A percentile compares a stretch with the other conserved stretches of the same genome.
These are phyloP conservation scores for Pyricularia sp. DNA, from an alignment of 2,329 filamentous ascomycete genomes.

Conservation along the genomic window DNA sequence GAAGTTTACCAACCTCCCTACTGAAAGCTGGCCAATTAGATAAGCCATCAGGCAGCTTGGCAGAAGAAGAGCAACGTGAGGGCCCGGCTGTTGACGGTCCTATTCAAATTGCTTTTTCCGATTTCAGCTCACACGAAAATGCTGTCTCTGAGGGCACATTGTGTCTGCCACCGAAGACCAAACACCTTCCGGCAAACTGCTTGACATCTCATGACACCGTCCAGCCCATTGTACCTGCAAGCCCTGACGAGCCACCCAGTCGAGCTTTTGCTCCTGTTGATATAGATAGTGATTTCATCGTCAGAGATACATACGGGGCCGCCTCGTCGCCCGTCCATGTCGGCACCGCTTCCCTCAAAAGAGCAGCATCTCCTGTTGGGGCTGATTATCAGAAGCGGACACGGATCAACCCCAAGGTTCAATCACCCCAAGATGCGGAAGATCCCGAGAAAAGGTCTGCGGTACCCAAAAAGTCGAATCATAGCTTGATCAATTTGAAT, in stretches of 20 bases:
- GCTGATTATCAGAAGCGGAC: not conserved
- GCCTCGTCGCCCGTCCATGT: not conserved
- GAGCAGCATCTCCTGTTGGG: not conserved
- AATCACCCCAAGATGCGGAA: not conserved
- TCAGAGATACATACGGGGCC: not conserved
- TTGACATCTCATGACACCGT: not conserved
- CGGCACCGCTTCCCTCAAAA: not conserved
- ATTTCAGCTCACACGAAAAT: not conserved
- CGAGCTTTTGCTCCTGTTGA: not conserved
- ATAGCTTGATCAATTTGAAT: not conserved
- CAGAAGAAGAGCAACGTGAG: not conserved
- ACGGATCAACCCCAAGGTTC: not conserved
- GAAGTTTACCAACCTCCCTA: not conserved
- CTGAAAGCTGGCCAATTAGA: not conserved
- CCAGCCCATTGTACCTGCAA: not conserved
- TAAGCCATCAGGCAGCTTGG: not conserved
- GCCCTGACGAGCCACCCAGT: not conserved
- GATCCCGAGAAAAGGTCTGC: not conserved
- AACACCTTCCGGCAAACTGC: not conserved
- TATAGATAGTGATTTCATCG: not conserved
- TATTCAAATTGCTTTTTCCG: not conserved
- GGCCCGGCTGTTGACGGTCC: not conserved
- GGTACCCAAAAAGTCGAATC: not conserved
- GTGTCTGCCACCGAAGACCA: not conserved
- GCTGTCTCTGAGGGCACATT: not conserved